Base-by-base conservation (phyloP, 306 rosid species). In the Ormosia emarginata region DNA sequence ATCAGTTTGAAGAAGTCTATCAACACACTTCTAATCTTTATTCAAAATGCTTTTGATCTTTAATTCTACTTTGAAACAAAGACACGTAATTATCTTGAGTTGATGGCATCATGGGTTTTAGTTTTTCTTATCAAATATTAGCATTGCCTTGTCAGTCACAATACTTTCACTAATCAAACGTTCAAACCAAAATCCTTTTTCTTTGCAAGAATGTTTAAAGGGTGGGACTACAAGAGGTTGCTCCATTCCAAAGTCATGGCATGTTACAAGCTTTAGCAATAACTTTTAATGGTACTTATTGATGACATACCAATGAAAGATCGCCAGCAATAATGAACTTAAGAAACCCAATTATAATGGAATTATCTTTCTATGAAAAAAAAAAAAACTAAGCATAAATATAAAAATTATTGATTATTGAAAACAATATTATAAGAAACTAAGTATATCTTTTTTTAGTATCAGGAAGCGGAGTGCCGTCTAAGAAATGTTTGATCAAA, bases 391-490 rank as follows among this genome's bases (percentile, higher is more conserved):
- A 50, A 7, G 2, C 49, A 30, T 33, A n/a, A 30, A 32, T n/a
- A 32, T 10, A 64, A 15, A 32, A 5, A 64, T 74, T 65, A 74
- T 74, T 50, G 47, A 65, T 74, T 65, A 74, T 74, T 50, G 47
- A 40, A 81, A 65, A 36, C 15, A 49, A 3, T 15, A 69, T 59
- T 76, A 29, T 53, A 66, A 64, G 64, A 8, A 30, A 74, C 74
- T 80, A 84, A 13, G 6, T 15, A 15, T 77, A 2, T 81, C 61
- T 47, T 58, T 67, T 47, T 58, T 67, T 78, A 5, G 89, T 88
- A 79, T 78, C 32, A 13, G 97, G 97, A 41, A 94, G 92, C 39
- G 86, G 83, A 7, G 88, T 89, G 58, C 97, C 98, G 18, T 53
- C 81, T 46, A 94, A 82, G 84, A 94, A 92, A 80, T 88, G 89